Base-by-base conservation (phyloP, 2,329 filamentous ascomycete genomes). In the Orbilia oligospora region DNA sequence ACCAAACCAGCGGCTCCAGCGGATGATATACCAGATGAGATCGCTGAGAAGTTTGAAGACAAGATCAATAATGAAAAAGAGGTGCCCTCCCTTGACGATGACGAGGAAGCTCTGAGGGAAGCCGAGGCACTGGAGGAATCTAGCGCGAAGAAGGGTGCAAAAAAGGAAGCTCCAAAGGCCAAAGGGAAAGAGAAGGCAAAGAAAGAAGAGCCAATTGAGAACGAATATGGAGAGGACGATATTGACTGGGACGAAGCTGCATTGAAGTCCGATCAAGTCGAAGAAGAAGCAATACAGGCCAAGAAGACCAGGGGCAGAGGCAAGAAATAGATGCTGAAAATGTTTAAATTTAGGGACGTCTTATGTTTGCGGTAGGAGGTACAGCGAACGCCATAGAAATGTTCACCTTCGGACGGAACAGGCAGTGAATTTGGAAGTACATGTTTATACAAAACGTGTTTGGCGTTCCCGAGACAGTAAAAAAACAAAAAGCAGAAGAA, bases 161-260 rank as follows among this genome's bases (percentile, higher is more conserved):
- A 30, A 3, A 30, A 30, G 27, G 48, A 51, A 14, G 44, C 24
- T 24, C 36, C 81, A 38, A 70, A 81, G 9, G 71, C 79, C 16
- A 63, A 64, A 38, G 80, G 58, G 30, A 77, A 80, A 1, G 70
- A 49, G 18, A 76, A 80, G 44, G 44, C 76, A 27, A 81, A 81
- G 9, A 81, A 83, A n/a, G 71, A 81, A 18, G 33, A 63, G 16
- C 66, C 81, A 41, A 76, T 53, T 46, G 82, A 82, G 22, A 84
- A 83, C 64, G 84, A 85, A 36, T 85, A 85, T 80, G 85, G 86
- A 38, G 83, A 84, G 49, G 86, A 86, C 77, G 82, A 83, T 41
- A 79, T 84, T 18, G 86, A 86, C 53, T 79, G 76, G 76, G 76
- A 73, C 51, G 76, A 73, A 24, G 76, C 76, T 36, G 76, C 61